Conservation (phyloP, 1,139 yeast genomes). For the Debaryomyces psychrophilus region DNA sequence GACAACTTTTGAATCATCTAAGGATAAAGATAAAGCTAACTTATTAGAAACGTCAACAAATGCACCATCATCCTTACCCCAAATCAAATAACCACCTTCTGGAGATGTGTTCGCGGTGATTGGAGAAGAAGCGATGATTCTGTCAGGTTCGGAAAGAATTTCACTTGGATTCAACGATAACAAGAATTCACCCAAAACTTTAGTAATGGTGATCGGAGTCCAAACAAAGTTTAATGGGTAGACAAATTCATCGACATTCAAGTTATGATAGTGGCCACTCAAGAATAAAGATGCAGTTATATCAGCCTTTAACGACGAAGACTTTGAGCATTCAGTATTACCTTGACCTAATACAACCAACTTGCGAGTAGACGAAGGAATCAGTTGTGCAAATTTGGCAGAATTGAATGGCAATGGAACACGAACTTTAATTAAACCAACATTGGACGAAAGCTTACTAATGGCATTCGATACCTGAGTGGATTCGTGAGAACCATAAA, state of each 20-base stretch:
- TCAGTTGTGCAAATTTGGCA: constrained; percentile 55
- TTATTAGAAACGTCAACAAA: constrained; percentile 62
- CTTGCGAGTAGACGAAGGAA: constrained; percentile 62
- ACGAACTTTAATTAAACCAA: constrained; percentile 74
- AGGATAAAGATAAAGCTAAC: constrained; percentile 71
- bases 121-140: constrained; percentile 17
- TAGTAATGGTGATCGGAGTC: constrained; percentile 58
- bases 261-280: constrained; percentile 43
- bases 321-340: constrained; percentile 33
- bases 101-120: constrained; percentile 49
- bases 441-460: constrained; percentile 34
- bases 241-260: constrained; percentile 53
- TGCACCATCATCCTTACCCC: constrained; percentile 68
- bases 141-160: constrained; percentile 15
- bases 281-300: constrained; percentile 73
- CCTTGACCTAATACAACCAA: constrained; percentile 69
- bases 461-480: constrained; percentile 55
- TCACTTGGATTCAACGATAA: constrained; percentile 34
- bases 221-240: constrained; percentile 57
- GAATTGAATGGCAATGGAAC: constrained; percentile 78
- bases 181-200: constrained; percentile 50
- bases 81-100: constrained; percentile 57
- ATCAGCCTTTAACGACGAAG: constrained; percentile 62
- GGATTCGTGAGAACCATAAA: constrained; percentile 73
- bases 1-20: constrained; percentile 59